These are phyloP conservation scores for Penicillium steckii DNA, from an alignment of 495 filamentous ascomycete species.

Conservation along the genomic window DNA sequence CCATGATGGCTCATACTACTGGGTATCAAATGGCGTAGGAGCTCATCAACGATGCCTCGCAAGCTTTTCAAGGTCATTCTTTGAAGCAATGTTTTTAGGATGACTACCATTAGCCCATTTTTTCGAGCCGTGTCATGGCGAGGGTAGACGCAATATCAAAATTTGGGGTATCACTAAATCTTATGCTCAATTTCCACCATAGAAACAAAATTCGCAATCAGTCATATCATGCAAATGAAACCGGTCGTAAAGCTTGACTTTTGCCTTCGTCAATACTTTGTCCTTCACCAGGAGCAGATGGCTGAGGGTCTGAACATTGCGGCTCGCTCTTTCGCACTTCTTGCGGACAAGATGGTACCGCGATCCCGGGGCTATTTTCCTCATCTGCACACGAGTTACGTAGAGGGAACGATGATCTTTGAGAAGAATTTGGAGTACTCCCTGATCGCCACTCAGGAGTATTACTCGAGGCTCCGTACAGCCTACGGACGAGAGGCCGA, in stretches of 20 bases:
- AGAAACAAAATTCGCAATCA: neutral
- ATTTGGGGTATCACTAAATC: neutral
- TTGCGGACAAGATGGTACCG: neutral
- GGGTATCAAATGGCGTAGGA: too few relatives aligned
- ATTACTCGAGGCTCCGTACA: slow-evolving; percentile 10
- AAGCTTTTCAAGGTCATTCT: too few relatives aligned
- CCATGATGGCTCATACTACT: too few relatives aligned
- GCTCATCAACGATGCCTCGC: too few relatives aligned
- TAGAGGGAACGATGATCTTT: neutral
- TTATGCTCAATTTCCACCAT: neutral
- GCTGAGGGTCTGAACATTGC: neutral
- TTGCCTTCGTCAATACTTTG: neutral
- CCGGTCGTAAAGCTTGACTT: slow-evolving; percentile 1
- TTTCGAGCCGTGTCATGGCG: too few relatives aligned
- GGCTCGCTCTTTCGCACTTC: neutral
- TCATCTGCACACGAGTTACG: neutral
- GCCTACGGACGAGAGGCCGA: slow-evolving; percentile 20
- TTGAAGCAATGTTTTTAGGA: too few relatives aligned
- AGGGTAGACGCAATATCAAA: too few relatives aligned
- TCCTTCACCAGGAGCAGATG: neutral
- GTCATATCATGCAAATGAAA: slow-evolving; percentile 8
- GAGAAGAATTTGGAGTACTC: neutral
- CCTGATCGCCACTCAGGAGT: neutral
- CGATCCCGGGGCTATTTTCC: slow-evolving; percentile 3
- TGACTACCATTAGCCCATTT: too few relatives aligned